These are phyloP conservation scores for Ophiosphaerella narmari DNA, from an alignment of 2,329 filamentous ascomycete genomes.

Conservation along the genomic window DNA sequence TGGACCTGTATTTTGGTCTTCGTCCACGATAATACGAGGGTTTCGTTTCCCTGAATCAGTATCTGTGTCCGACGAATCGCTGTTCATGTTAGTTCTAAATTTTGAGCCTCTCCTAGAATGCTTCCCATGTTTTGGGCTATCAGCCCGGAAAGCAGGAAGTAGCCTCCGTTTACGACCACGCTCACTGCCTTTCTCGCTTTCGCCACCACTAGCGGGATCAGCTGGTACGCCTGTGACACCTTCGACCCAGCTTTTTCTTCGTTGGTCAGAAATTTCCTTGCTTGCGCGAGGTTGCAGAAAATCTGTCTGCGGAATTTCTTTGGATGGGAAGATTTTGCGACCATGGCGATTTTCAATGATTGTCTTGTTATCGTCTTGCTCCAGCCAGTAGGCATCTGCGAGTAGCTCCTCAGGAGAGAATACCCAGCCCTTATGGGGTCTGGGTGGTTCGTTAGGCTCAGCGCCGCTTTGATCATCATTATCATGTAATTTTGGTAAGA, in stretches of 20 bases:
- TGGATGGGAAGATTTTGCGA: conserved; percentile 65
- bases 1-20: conserved; percentile 52
- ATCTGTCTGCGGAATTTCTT: conserved; percentile 30
- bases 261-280: conserved; percentile 41
- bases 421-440: conserved; percentile 83
- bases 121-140: conserved; percentile 37
- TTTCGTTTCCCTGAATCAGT: conserved; percentile 57
- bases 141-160: conserved; percentile 37
- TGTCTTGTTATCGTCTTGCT: conserved; percentile 78
- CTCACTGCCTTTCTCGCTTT: conserved; percentile 45
- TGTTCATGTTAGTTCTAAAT: conserved; percentile 31
- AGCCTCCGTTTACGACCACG: conserved; percentile 44
- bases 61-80: conserved; percentile 44
- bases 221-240: conserved; percentile 28
- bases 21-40: conserved; percentile 54
- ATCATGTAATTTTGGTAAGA: conserved; percentile 38
- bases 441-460: conserved; percentile 61
- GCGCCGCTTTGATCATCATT: conserved; percentile 20
- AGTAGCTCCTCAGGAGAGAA: conserved; percentile 83
- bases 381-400: conserved; percentile 89
- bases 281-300: conserved; percentile 36
- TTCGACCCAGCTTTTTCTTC: conserved; percentile 41
- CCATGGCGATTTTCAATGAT: conserved; percentile 81
- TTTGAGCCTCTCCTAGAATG: conserved; percentile 36
- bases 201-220: conserved; percentile 39